These are phyloP conservation scores for Auricularia heimuer DNA, from an alignment of 768 basidiomycete genomes.

Conservation along the genomic window DNA sequence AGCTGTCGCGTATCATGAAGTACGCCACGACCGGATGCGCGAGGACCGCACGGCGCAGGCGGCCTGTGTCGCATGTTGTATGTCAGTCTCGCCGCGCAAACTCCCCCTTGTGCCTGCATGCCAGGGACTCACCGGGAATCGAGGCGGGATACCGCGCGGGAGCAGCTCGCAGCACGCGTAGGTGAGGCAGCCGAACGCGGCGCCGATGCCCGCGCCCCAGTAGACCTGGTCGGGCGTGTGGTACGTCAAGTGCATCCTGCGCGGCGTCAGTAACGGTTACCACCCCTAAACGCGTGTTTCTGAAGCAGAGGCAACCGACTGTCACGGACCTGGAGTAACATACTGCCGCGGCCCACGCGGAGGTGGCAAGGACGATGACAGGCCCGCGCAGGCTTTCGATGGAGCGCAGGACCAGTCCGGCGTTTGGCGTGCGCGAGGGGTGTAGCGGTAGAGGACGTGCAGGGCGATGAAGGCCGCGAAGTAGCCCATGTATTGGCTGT, in stretches of 20 bases:
- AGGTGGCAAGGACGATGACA: conserved; percentile 23
- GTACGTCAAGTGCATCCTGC: conserved; percentile 61
- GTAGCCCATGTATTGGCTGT: conserved; percentile 87
- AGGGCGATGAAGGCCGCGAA: conserved; percentile 68
- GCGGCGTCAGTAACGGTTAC: background rate
- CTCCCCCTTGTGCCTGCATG: background rate
- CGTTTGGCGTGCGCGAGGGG: conserved; percentile 28
- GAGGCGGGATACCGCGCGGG: conserved; percentile 42
- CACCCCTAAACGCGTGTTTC: background rate
- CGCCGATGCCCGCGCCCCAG: conserved; percentile 66
- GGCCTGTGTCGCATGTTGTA: conserved; percentile 29
- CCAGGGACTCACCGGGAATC: conserved; percentile 4
- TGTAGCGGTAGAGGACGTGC: conserved; percentile 61
- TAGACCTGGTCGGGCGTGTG: conserved; percentile 63
- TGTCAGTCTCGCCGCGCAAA: background rate
- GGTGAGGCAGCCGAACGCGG: conserved; percentile 38
- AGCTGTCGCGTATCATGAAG: conserved; percentile 70
- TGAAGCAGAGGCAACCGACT: background rate
- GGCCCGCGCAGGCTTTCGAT: conserved; percentile 35
- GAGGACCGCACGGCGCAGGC: conserved; percentile 39
- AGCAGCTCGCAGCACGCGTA: conserved; percentile 52
- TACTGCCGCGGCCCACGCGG: conserved; percentile 47
- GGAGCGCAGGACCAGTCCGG: conserved; percentile 36
- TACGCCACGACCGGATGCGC: conserved; percentile 48
- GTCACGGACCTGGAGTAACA: conserved; percentile 65